Evolutionary conservation across 1,284 basidiomycete species (phyloP).

Genomic region (Exobasidium rhododendri): DNA sequence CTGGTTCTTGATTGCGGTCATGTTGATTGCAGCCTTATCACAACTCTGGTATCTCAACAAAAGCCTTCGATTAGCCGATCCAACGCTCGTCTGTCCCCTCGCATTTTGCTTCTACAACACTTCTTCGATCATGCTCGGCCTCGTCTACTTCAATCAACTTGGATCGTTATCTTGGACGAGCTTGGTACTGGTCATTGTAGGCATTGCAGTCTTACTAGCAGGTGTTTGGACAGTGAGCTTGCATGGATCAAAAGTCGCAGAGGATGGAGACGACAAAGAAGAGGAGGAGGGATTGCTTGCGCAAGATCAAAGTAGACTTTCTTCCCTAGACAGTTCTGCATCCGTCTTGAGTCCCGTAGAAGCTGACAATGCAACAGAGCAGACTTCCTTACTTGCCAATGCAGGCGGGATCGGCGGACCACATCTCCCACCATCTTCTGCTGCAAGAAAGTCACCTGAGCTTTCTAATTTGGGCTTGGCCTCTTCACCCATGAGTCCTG

Average conservation of each 20-base stretch:
- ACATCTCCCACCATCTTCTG: conserved; percentile 28
- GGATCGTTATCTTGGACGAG: conserved; percentile 68
- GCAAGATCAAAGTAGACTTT: not conserved
- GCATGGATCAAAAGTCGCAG: conserved; percentile 21
- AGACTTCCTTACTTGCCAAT: conserved; percentile 25
- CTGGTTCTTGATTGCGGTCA: conserved; percentile 71
- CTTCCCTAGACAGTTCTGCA: not conserved
- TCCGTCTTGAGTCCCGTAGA: not conserved
- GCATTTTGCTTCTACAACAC: conserved; percentile 96
- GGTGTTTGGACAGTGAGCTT: conserved; percentile 82
- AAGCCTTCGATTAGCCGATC: conserved; percentile 67
- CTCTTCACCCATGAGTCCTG: conserved; percentile 4
- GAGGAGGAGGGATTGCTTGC: conserved; percentile 1
- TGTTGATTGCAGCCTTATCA: conserved; percentile 70
- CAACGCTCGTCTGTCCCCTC: conserved; percentile 85
- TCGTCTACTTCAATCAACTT: conserved; percentile 89
- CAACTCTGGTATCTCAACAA: conserved; percentile 90
- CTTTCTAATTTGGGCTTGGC: not conserved
- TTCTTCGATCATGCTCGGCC: conserved; percentile 63
- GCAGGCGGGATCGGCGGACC: conserved; percentile 35
- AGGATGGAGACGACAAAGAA: conserved; percentile 20
- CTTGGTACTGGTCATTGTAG: conserved; percentile 71
- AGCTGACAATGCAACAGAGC: conserved; percentile 7
- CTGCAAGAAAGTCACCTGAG: not conserved
- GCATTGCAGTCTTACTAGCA: conserved; percentile 73